Base-by-base conservation (phyloP, 768 basidiomycete species). In the Clathrus columnatus region DNA sequence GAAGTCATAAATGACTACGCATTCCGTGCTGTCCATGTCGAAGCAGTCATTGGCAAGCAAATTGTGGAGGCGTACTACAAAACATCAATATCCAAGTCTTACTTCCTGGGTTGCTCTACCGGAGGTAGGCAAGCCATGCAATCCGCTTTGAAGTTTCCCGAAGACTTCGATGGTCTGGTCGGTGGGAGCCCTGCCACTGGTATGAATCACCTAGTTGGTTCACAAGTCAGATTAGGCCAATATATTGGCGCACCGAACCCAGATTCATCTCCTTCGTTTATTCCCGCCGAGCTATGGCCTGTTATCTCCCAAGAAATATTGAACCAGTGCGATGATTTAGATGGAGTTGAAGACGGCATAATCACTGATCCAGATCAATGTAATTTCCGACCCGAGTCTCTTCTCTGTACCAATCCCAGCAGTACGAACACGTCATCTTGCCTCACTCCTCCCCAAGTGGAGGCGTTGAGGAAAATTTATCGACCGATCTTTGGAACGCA, bases 141-240 rank as follows among this genome's bases (percentile, higher is more conserved):
- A 41, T 54, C 61, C 4, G 63, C 64, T 20, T 59, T 61, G 36
- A 54, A 59, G 17, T 69, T 64, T 30, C 68, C 68, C 0, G 66
- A 67, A 5, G 68, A 69, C 50, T 69, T 69, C 51, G 66, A 68
- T 50, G 68, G 66, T 20, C 58, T 67, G 60, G 62, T 69, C 43
- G 62, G 66, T 27, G 68, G 68, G 2, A 61, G 67, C n/a, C 68
- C 68, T 5, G 68, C 68, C 42, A 61, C 62, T 29, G 64, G 62
- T 28, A 43, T 62, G 7, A 58, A 61, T 51, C 62, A 63, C 18
- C 57, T 62, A 49, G 58, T 60, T 1, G 59, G 60, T 24, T 60
- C 61, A 59, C 23, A 59, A 60, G 24, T 48, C 54, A 7, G 60
- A n/a, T 43, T 57, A 21, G 51, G 48, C 21, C 47, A 45, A 18